Evolutionary conservation across 768 basidiomycete genomes (phyloP).

Genomic region (Coprinellus micaceus): DNA sequence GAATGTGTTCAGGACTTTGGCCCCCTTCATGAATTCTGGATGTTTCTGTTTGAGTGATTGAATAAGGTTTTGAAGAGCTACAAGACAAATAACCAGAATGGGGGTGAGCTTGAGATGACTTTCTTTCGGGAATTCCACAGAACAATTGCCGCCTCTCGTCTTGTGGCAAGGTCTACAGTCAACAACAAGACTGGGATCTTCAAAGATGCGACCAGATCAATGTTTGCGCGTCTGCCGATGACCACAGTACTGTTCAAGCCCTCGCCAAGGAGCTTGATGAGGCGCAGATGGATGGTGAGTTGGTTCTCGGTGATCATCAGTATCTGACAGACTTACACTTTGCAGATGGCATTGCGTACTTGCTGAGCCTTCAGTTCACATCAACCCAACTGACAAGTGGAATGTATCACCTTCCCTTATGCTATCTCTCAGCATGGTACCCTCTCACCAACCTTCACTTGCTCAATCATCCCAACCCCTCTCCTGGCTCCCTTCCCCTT

Average conservation of each 20-base stretch:
- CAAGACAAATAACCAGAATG: slow-evolving; percentile 28
- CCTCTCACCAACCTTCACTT: no score
- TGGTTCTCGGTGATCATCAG: no score
- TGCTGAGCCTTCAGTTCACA: no score
- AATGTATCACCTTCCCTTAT: no score
- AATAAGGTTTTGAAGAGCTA: slow-evolving; percentile 35
- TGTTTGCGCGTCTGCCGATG: slow-evolving; percentile 22
- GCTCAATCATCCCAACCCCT: background rate
- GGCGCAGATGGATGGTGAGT: slow-evolving; percentile 16
- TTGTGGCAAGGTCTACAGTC: background rate
- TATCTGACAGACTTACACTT: no score
- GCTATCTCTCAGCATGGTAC: no score
- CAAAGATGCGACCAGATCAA: slow-evolving; percentile 9
- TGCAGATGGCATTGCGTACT: no score
- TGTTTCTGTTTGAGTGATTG: slow-evolving; percentile 31
- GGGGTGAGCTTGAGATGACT: slow-evolving; percentile 26
- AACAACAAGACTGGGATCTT: background rate
- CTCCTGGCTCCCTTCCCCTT: background rate
- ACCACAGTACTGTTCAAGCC: slow-evolving; percentile 17
- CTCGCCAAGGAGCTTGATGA: slow-evolving; percentile 18
- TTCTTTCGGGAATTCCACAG: slow-evolving; percentile 26
- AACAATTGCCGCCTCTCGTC: slow-evolving; percentile 11
- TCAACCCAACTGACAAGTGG: no score
- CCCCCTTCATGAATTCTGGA: slow-evolving; percentile 36
- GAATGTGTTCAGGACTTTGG: slow-evolving; percentile 27